These are phyloP conservation scores for Debaryomyces sp. DNA, from an alignment of 1,139 yeast genomes.

Conservation along the genomic window DNA sequence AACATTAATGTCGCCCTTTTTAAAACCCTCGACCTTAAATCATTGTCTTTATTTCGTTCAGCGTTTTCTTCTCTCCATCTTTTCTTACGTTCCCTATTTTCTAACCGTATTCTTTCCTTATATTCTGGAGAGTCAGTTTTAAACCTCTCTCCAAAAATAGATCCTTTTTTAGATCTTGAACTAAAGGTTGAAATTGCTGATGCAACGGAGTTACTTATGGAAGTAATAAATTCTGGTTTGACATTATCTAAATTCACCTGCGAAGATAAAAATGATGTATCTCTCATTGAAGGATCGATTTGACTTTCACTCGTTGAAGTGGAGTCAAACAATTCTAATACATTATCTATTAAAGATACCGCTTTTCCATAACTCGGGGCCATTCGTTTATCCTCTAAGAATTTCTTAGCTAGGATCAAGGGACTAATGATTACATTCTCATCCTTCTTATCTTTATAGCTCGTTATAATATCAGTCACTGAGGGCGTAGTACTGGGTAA, in stretches of 20 bases:
- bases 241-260: slow-evolving; percentile 4
- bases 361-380: slow-evolving; percentile 21
- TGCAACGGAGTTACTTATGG: slow-evolving; percentile 34
- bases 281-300: slow-evolving; percentile 2
- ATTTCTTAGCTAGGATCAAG: slow-evolving; percentile 41
- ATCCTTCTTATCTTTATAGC: slow-evolving; percentile 28
- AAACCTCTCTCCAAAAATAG: slow-evolving; percentile 27
- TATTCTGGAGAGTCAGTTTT: slow-evolving; percentile 36
- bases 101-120: slow-evolving; percentile 64
- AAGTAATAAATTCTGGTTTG: slow-evolving; percentile 24
- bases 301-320: slow-evolving; percentile 2
- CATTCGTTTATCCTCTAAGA: slow-evolving; percentile 22
- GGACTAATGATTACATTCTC: slow-evolving; percentile 34
- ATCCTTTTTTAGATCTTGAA: slow-evolving; percentile 19
- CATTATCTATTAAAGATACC: slow-evolving; percentile 27
- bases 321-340: slow-evolving; percentile 24
- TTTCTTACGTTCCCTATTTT: slow-evolving; percentile 84
- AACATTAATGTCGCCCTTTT: slow-evolving; percentile 70
- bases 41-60: slow-evolving; percentile 85
- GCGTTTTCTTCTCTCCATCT: slow-evolving; percentile 87
- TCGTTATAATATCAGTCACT: slow-evolving; percentile 25
- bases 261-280: background rate
- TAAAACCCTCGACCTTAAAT: slow-evolving; percentile 73
- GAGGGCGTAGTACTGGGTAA: slow-evolving; percentile 18
- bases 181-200: slow-evolving; percentile 32